Base-by-base conservation (phyloP, 306 rosid genomes). In the Sicyos baderoa region DNA sequence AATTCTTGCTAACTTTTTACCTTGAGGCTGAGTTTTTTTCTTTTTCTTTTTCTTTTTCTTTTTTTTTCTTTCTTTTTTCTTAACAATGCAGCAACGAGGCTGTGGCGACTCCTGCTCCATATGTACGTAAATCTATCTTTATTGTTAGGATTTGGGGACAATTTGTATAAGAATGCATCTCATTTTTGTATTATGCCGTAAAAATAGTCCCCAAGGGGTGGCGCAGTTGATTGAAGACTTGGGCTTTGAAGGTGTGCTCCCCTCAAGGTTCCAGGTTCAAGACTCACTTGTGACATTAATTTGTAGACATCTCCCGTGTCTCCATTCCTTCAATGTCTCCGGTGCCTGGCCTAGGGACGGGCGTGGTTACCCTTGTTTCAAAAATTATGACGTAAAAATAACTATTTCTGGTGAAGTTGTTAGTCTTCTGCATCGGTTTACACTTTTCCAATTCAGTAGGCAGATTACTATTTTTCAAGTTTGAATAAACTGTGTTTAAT, bases 31-130 rank as follows among this genome's bases (percentile, higher is more conserved):
- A 81, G 47, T 42, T 42, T 44, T 71, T 21, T 47, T 59, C 50
- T 77, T 77, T 59, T 69, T n/a, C n/a, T n/a, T n/a, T n/a, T n/a
- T n/a, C n/a, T n/a, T n/a, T n/a, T n/a, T n/a, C n/a, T n/a, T n/a
- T n/a, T n/a, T n/a, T n/a, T n/a, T n/a, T n/a, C n/a, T n/a, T n/a
- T n/a, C n/a, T n/a, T n/a, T n/a, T n/a, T n/a, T 29, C 81, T 78
- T 29, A 70, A 75, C 45, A 70, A 50, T 89, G 86, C 89, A 89
- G 97, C 32, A 74, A 75, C 53, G 91, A 89, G 78, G 74, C 76
- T 7, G 78, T 70, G 17, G 71, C 54, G 66, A 86, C 75, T 80
- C 76, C 87, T 74, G 64, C 74, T 15, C 29, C 75, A 73, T 77
- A 78, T 76, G 90, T 82, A 83, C 76, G 88, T 83, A 6, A 63